A percentile compares a stretch with the other conserved stretches of the same genome.
These are phyloP conservation scores for Clathrospora elynae DNA, from an alignment of 2,329 filamentous ascomycete genomes.

Conservation along the genomic window DNA sequence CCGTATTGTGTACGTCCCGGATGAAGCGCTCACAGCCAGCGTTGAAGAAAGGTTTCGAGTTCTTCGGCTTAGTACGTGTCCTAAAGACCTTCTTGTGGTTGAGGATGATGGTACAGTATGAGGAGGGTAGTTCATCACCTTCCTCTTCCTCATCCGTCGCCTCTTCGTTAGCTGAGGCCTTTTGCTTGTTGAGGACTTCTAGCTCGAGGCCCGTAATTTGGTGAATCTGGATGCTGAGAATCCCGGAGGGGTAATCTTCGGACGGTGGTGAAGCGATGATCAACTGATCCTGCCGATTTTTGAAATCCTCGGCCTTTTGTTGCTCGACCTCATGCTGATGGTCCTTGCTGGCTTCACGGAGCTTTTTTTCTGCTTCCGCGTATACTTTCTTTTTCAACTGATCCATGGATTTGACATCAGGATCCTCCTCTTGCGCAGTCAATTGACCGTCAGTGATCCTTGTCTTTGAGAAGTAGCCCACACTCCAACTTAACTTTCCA, in stretches of 20 bases:
- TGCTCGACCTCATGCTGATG: constrained; percentile 68
- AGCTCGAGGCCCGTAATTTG: constrained; percentile 73
- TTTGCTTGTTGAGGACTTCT: constrained; percentile 61
- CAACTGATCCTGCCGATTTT: constrained; percentile 62
- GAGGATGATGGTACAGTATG: constrained; percentile 74
- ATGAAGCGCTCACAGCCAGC: constrained; percentile 75
- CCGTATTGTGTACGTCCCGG: constrained; percentile 68
- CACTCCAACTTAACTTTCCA: constrained; percentile 69
- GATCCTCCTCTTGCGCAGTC: constrained; percentile 63
- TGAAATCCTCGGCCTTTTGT: constrained; percentile 70
- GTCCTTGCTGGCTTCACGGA: constrained; percentile 67
- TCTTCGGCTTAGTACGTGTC: constrained; percentile 77
- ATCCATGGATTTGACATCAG: constrained; percentile 61
- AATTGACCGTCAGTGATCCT: constrained; percentile 67
- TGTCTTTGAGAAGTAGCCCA: constrained; percentile 73
- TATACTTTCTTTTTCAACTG: constrained; percentile 64
- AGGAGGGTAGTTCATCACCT: constrained; percentile 67
- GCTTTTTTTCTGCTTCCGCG: constrained; percentile 62
- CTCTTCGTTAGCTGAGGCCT: constrained; percentile 54
- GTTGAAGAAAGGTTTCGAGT: constrained; percentile 78
- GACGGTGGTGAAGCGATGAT: constrained; percentile 71
- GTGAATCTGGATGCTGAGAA: constrained; percentile 73
- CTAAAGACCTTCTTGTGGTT: constrained; percentile 73
- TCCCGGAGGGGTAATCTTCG: constrained; percentile 65
- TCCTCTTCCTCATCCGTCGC: constrained; percentile 66